Evolutionary conservation across 2,329 filamentous ascomycete species (phyloP), one percentile per base, ranked within the genome.

Genomic region (Daldinia sp.): DNA sequence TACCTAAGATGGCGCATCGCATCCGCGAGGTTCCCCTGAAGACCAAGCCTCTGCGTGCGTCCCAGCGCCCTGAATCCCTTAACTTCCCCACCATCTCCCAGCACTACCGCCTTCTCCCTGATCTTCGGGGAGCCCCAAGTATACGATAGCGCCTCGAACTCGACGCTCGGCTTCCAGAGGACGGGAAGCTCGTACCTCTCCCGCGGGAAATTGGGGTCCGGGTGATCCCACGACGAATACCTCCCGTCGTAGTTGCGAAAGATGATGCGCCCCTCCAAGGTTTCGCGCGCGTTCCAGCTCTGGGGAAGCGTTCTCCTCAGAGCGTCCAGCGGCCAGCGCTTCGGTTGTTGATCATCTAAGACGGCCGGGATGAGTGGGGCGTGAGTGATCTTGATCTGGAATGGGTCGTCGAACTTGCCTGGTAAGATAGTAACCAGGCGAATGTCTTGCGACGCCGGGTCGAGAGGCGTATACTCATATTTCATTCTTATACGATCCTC

Each of bases 121-220:
- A 23, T 44, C 26, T 57, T 46, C 3, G 63, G 60, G 7, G 69
- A 33, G 1, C 72, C 72, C 68, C 70, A 72, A 12, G 50, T 44
- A 42, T 72, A 73, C 35, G 72, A 73, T 42, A 72, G 42, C 10
- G 70, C 72, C 60, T 73, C 70, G 23, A 68, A 73, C 28, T 33
- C n/a, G 2, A 57, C 50, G 4, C 50, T 28, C 13, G 63, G 33
- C 7, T 46, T n/a, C 3, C 15, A 15, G 9, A 44, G 20, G 39
- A 23, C 18, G n/a, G 39, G 20, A 37, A 44, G 54, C 41, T 71
- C 62, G n/a, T 69, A 71, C 6, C 39, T 18, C 1, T 58, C 60
- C 7, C 55, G 60, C 15, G 60, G 23, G 18, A 68, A 13, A 4
- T 15, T 42, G 2, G 70, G 65, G 41, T 69, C 55, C 13, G 67